phyloP scores from a whole-genome alignment of 352 stramenopile genomes.

The Phytophthora podocarpi region DNA sequence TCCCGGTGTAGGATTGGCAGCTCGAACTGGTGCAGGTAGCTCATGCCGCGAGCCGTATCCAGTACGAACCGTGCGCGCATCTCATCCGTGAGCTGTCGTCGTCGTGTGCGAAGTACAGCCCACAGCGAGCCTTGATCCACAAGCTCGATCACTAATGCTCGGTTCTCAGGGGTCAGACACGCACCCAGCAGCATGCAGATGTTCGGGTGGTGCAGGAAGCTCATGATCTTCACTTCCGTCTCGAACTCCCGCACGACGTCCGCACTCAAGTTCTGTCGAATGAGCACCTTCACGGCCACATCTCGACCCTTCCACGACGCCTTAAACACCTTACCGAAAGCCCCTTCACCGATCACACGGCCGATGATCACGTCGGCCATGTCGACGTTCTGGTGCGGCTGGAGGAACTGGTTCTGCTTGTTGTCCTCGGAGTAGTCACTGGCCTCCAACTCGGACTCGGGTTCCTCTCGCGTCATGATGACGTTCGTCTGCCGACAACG shows the following conservation, averaged over 20 bases:
- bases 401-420: constrained; percentile 34
- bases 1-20: constrained; percentile 90
- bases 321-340: constrained; percentile 82
- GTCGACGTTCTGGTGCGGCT: constrained; percentile 59
- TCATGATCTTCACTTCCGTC: constrained; percentile 87
- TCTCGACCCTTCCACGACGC: constrained; percentile 56
- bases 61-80: constrained; percentile 65
- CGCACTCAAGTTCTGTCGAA: constrained; percentile 69
- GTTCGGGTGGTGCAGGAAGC: constrained; percentile 94
- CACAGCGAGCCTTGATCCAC: constrained; percentile 93
- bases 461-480: constrained; percentile 32
- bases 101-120: constrained; percentile 84
- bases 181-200: constrained; percentile 97
- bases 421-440: constrained; percentile 10
- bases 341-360: constrained; percentile 73
- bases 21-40: constrained; percentile 87
- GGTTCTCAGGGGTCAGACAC: constrained; percentile 91
- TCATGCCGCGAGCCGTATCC: constrained; percentile 87
- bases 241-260: constrained; percentile 82
- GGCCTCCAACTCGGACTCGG: constrained; percentile 21
- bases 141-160: constrained; percentile 96
- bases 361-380: constrained; percentile 63
- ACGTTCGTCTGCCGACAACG: constrained; percentile 35
- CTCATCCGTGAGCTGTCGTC: constrained; percentile 42
- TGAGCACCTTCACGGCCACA: constrained; percentile 81